Percentiles rank a stretch among this genome's conserved stretches.
These are phyloP conservation scores for Aspergillus coremiiformis DNA, from an alignment of 495 filamentous ascomycete species.

Conservation along the genomic window DNA sequence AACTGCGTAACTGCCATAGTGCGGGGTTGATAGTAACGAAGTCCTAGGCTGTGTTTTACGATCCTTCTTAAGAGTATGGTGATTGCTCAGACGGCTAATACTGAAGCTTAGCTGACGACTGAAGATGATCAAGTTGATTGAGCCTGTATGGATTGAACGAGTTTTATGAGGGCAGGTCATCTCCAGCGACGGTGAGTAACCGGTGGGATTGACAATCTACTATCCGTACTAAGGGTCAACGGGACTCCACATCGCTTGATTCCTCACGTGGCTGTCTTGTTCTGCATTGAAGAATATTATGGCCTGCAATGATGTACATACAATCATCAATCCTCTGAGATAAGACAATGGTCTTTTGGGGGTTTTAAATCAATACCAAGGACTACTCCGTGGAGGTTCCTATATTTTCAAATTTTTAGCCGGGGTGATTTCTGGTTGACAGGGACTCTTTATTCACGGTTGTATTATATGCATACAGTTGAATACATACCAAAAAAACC, in stretches of 20 bases:
- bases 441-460: background rate
- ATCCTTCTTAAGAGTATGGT: background rate
- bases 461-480: background rate
- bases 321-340: too few species aligned
- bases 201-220: background rate
- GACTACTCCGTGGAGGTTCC: too few species aligned
- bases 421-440: too few species aligned
- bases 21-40: background rate
- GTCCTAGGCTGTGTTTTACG: background rate
- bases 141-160: background rate
- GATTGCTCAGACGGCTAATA: background rate
- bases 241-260: background rate
- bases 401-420: too few species aligned
- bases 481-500: background rate
- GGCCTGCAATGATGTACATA: too few species aligned
- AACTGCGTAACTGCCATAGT: constrained; percentile 4
- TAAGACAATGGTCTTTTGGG: too few species aligned
- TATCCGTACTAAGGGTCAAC: too few species aligned
- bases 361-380: too few species aligned
- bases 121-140: background rate
- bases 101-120: background rate
- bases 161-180: background rate
- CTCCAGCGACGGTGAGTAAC: background rate
- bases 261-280: constrained; percentile 3
- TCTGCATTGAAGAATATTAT: too few species aligned